Conservation (phyloP, 257 asterid species). For the Linderniella brevidens region DNA sequence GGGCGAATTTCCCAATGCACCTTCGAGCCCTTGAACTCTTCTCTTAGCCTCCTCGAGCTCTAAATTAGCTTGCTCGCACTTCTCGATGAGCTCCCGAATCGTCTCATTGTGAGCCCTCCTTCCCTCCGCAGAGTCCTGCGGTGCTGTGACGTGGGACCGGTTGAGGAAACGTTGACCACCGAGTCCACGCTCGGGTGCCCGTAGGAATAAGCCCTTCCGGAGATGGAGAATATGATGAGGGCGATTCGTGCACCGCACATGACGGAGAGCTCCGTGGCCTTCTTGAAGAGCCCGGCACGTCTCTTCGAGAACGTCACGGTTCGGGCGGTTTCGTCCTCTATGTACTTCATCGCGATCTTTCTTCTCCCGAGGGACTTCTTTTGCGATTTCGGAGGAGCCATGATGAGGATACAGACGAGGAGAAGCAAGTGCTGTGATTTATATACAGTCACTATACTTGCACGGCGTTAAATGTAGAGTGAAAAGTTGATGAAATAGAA, state of each 20-base stretch:
- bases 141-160: conserved; percentile 7
- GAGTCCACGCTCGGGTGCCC: conserved; percentile 24
- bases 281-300: conserved; percentile 14
- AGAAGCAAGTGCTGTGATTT: too few species aligned
- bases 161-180: conserved; percentile 12
- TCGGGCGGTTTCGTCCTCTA: conserved; percentile 9
- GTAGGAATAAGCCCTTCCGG: conserved; percentile 25
- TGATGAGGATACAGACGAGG: background rate
- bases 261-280: conserved; percentile 14
- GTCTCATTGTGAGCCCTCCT: conserved; percentile 4
- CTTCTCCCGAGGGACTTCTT: conserved; percentile 8
- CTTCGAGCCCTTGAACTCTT: conserved; percentile 16
- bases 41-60: conserved; percentile 12
- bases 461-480: too few species aligned
- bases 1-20: conserved; percentile 9
- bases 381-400: conserved; percentile 7
- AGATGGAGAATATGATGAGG: conserved; percentile 17
- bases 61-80: conserved; percentile 12
- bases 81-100: conserved; percentile 18
- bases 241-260: conserved; percentile 13
- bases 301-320: conserved; percentile 13
- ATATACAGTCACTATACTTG: too few species aligned
- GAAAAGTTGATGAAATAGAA: too few species aligned
- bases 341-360: conserved; percentile 13
- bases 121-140: conserved; percentile 9